phyloP scores from a whole-genome alignment of 2,329 filamentous ascomycete species.

The Periconia sp. region DNA sequence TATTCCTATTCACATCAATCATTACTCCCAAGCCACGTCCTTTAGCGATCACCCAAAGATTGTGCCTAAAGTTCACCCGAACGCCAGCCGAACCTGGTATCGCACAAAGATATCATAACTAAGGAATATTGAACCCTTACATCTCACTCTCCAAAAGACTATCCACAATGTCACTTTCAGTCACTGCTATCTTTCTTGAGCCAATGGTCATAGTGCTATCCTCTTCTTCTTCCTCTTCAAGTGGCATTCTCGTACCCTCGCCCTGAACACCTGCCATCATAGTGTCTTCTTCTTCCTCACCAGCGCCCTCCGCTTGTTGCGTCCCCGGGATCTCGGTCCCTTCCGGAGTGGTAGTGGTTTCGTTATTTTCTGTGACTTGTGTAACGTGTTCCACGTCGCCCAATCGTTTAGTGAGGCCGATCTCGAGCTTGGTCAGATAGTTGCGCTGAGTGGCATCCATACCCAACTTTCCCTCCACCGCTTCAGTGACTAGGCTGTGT shows the following conservation, averaged over 20 bases:
- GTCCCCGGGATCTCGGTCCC: conserved; percentile 25
- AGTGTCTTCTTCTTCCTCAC: conserved; percentile 35
- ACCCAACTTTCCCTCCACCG: conserved; percentile 57
- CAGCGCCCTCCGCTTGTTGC: conserved; percentile 14
- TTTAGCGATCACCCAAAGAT: too few relatives aligned
- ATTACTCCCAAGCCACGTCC: too few relatives aligned
- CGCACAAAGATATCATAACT: too few relatives aligned
- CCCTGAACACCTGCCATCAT: conserved; percentile 42
- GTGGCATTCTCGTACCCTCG: conserved; percentile 42
- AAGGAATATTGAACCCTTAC: too few relatives aligned
- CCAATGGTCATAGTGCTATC: conserved; percentile 8
- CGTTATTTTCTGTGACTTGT: conserved; percentile 32
- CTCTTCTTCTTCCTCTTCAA: conserved; percentile 31
- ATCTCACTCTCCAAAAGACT: conserved; percentile 38
- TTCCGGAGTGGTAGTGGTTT: conserved; percentile 14
- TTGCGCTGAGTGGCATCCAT: conserved; percentile 60
- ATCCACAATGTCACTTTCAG: conserved; percentile 43
- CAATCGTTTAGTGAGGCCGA: conserved; percentile 59
- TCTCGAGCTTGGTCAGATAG: conserved; percentile 60
- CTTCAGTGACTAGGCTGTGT: conserved; percentile 54
- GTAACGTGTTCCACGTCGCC: conserved; percentile 34
- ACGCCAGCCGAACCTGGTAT: too few relatives aligned
- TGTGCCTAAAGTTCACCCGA: too few relatives aligned
- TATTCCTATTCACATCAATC: too few relatives aligned
- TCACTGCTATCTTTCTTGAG: conserved; percentile 19